Base-by-base conservation (phyloP, 305 asterid genomes). In the Coffea humblotiana region DNA sequence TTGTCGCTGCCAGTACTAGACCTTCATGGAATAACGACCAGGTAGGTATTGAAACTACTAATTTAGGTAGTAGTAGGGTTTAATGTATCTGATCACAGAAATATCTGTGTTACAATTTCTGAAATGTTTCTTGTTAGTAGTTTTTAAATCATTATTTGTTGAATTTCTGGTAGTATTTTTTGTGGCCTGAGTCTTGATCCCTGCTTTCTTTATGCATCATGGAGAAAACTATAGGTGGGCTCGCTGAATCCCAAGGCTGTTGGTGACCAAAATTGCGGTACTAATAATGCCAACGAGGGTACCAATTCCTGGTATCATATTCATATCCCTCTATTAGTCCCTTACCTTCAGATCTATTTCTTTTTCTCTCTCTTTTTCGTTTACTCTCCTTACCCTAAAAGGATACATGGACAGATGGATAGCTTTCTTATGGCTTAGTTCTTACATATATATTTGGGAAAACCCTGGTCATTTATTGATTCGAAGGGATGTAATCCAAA, bases 11-110 rank as follows among this genome's bases (percentile, higher is more conserved):
- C 43, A 89, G 86, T 58, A 82, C 81, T 76, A 90, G 88, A 85
- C 84, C 94, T 72, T 92, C 97, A 79, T 93, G 98, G 97, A 87
- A 89, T 83, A 90, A 83, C 87, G 88, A 91, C 82, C 93, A 90
- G 92, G 94, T 89, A 61, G 78, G 43, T 48, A 21, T 18, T 25
- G 43, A 9, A 0, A 15, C 14, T 52, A 52, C 15, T 13, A 12
- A 9, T 15, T 2, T 52, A 11, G 14, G 14, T 52, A 14, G n/a
- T 56, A 6, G 63, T 56, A 18, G 6, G 63, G 4, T 18, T 21
- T 43, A 21, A 18, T 8, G 68, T n/a, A 18, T 23, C 16, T 69
- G 58, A 35, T 10, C 6, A 61, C 32, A 6, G 1, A 21, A 56
- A 25, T 76, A 54, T 61, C 75, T 49, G 65, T 7, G 56, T 9